These are phyloP conservation scores for Hyphopichia wangnamkhiaoensis DNA, from an alignment of 1,139 yeast genomes.

Conservation along the genomic window DNA sequence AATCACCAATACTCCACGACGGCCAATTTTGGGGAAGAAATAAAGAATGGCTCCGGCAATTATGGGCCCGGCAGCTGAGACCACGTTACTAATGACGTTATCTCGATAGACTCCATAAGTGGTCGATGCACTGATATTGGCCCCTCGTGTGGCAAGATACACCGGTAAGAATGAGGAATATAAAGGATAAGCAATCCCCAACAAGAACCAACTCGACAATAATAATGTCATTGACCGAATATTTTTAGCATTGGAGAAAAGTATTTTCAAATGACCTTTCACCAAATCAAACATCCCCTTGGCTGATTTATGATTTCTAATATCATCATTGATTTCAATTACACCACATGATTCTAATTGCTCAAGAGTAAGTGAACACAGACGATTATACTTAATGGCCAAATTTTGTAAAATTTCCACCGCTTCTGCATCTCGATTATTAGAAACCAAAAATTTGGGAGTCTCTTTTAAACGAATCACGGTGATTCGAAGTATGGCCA, in stretches of 20 bases:
- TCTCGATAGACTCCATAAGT: slow-evolving; percentile 34
- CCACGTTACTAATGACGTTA: slow-evolving; percentile 28
- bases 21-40: slow-evolving; percentile 28
- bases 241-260: slow-evolving; percentile 28
- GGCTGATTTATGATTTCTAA: slow-evolving; percentile 19
- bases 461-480: slow-evolving; percentile 53
- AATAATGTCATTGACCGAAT: slow-evolving; percentile 30
- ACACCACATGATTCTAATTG: slow-evolving; percentile 47
- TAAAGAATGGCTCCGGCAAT: slow-evolving; percentile 31
- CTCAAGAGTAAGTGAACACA: slow-evolving; percentile 46
- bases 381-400: slow-evolving; percentile 44
- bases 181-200: slow-evolving; percentile 42
- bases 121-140: slow-evolving; percentile 28
- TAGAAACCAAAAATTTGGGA: slow-evolving; percentile 56
- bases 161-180: slow-evolving; percentile 40
- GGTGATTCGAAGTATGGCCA: slow-evolving; percentile 49
- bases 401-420: slow-evolving; percentile 33
- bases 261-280: slow-evolving; percentile 22
- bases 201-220: slow-evolving; percentile 35
- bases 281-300: slow-evolving; percentile 20
- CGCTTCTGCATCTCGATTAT: slow-evolving; percentile 56
- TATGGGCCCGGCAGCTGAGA: slow-evolving; percentile 33
- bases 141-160: slow-evolving; percentile 42
- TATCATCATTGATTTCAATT: slow-evolving; percentile 26
- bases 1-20: slow-evolving; percentile 32